Base-by-base conservation (phyloP, 495 filamentous ascomycete genomes). In the Neurospora sp. region DNA sequence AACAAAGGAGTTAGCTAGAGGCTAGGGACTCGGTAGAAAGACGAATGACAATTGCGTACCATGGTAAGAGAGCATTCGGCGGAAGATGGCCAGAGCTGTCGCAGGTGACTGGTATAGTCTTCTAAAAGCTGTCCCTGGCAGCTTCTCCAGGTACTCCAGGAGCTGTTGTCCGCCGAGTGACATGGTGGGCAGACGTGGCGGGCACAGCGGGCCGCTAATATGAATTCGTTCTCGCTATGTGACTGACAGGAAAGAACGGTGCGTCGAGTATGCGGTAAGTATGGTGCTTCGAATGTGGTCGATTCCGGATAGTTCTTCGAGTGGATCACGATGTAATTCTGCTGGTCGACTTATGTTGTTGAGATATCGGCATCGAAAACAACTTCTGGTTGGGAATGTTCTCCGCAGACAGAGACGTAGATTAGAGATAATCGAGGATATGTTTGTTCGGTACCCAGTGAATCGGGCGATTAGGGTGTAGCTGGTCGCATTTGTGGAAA, bases 91-190 rank as follows among this genome's bases (percentile, higher is more conserved):
- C 54, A 99, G 90, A 38, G 93, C 91, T 5, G 96, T 97, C 9
- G 94, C 97, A 14, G 96, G 96, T 86, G 97, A 94, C 84, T 94
- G 92, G 86, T 99, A 99, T 10, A 99, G 86, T 82, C 91, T 90
- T 76, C 87, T 87, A 81, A 97, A 97, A 31, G 91, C 93, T n/a
- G 91, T 93, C 70, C 92, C 93, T 38, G 93, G 92, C 76, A 97
- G 91, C 79, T 90, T 87, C 87, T 97, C 93, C 81, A 97, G 89
- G 83, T 97, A 97, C 77, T 96, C 93, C 79, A 94, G 89, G 79
- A 90, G 89, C 78, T 81, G 76, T 48, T 77, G 80, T 48, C 76
- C 76, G 73, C 71, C 77, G 72, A 69, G 72, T 44, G 81, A 78
- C 79, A 82, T 82, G 11, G 35, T 76, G 74, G 23, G 54, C 23